These are phyloP conservation scores for Silene latifolia DNA, from an alignment of 148 eudicot species.

Conservation along the genomic window DNA sequence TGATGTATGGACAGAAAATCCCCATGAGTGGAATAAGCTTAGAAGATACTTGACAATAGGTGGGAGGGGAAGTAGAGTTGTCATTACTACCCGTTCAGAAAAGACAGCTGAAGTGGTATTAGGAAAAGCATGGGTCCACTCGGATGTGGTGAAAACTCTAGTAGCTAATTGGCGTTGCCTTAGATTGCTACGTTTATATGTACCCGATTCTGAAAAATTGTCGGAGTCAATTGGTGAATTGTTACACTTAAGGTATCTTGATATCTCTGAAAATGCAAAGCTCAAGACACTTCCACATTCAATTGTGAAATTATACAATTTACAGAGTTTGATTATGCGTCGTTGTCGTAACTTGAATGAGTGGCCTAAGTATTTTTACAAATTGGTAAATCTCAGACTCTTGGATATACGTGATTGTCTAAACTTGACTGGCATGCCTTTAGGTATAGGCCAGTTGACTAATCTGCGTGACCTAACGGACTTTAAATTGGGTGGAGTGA, in stretches of 20 bases:
- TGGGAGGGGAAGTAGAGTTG: no score
- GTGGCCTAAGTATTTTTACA: conserved; percentile 22
- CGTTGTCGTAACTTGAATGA: background rate
- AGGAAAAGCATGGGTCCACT: no score
- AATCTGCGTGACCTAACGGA: background rate
- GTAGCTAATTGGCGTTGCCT: no score
- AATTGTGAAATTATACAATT: conserved; percentile 22
- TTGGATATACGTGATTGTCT: background rate
- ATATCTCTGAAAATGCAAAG: background rate
- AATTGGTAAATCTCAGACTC: conserved; percentile 16
- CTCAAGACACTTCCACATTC: conserved; percentile 13
- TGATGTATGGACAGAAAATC: no score
- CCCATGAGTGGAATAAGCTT: no score
- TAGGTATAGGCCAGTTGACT: conserved; percentile 21
- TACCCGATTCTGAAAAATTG: background rate
- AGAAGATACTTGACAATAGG: no score
- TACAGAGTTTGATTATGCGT: conserved; percentile 12
- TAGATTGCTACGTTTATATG: conserved; percentile 14
- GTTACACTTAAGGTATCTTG: conserved; percentile 29
- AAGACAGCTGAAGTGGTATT: no score
- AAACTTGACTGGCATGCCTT: conserved; percentile 17
- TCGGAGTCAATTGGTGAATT: conserved; percentile 18
- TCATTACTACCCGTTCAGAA: no score
- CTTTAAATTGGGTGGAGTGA: background rate
- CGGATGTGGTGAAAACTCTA: no score